These are phyloP conservation scores for Thelonectria discophora DNA, from an alignment of 2,329 filamentous ascomycete species.

Conservation along the genomic window DNA sequence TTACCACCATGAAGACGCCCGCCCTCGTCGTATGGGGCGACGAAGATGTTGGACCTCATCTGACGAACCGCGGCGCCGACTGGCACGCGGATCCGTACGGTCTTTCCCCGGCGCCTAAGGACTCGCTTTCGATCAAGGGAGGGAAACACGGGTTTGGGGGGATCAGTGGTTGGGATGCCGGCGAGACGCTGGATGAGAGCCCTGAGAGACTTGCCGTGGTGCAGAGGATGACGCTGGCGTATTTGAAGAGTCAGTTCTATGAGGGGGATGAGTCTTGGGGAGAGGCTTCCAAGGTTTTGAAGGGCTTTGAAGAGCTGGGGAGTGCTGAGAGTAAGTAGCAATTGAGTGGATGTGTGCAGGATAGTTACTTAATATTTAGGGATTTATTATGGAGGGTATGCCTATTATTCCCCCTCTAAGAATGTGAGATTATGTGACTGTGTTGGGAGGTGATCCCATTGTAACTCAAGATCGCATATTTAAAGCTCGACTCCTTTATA, in stretches of 20 bases:
- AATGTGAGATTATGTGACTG: too few relatives aligned
- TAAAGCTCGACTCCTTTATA: too few relatives aligned
- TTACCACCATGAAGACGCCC: conserved; percentile 32
- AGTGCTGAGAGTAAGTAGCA: conserved; percentile 26
- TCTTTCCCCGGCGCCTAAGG: conserved; percentile 30
- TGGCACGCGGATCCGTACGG: conserved; percentile 41
- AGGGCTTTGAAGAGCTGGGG: conserved; percentile 26
- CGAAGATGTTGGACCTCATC: conserved; percentile 33
- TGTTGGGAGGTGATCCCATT: too few relatives aligned
- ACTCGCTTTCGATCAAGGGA: conserved; percentile 30
- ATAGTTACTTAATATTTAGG: background rate
- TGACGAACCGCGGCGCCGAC: conserved; percentile 34
- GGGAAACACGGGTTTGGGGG: conserved; percentile 42
- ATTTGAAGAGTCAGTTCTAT: conserved; percentile 36
- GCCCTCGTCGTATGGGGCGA: conserved; percentile 40
- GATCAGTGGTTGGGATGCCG: conserved; percentile 40
- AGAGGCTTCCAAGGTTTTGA: conserved; percentile 28
- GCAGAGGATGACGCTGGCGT: conserved; percentile 40
- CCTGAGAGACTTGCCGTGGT: conserved; percentile 35
- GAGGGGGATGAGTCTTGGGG: conserved; percentile 34
- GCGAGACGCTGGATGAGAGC: conserved; percentile 38
- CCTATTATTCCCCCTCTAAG: too few relatives aligned
- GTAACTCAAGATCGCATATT: too few relatives aligned
- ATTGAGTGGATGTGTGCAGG: background rate
- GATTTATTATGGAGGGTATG: background rate